Evolutionary conservation across 2,329 filamentous ascomycete species (phyloP).

Genomic region (Colletotrichum zoysiae): DNA sequence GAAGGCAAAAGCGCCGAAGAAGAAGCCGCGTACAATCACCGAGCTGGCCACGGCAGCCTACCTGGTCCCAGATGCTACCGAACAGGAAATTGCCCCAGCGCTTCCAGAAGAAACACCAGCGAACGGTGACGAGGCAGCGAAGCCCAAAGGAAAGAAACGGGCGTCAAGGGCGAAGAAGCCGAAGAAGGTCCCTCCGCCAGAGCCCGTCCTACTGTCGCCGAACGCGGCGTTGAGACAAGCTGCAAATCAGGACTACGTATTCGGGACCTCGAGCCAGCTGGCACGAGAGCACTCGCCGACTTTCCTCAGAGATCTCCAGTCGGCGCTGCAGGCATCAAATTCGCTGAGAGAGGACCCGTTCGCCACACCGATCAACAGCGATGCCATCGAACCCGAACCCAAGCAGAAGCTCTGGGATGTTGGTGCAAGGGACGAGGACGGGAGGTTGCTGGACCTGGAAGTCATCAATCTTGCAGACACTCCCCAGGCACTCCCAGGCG

Average conservation of each 20-base stretch:
- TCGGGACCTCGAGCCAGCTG: slow-evolving; percentile 88
- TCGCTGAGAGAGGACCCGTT: slow-evolving; percentile 54
- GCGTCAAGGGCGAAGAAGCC: slow-evolving; percentile 55
- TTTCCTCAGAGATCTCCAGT: slow-evolving; percentile 71
- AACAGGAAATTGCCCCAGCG: slow-evolving; percentile 48
- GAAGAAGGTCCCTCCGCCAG: slow-evolving; percentile 51
- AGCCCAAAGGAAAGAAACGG: slow-evolving; percentile 50
- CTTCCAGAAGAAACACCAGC: slow-evolving; percentile 39
- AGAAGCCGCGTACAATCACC: slow-evolving; percentile 83
- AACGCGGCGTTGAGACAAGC: slow-evolving; percentile 75
- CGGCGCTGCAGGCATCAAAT: slow-evolving; percentile 72
- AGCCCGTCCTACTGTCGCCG: slow-evolving; percentile 74
- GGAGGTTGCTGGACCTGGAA: slow-evolving; percentile 73
- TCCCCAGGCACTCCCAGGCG: slow-evolving; percentile 46
- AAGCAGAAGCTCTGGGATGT: slow-evolving; percentile 74
- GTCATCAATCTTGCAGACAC: slow-evolving; percentile 70
- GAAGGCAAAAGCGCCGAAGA: slow-evolving; percentile 70
- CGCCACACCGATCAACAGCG: slow-evolving; percentile 54
- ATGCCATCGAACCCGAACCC: slow-evolving; percentile 50
- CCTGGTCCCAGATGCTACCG: slow-evolving; percentile 53
- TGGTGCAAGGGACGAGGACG: slow-evolving; percentile 74
- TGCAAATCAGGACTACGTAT: slow-evolving; percentile 80
- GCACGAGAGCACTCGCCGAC: slow-evolving; percentile 79
- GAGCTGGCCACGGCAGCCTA: slow-evolving; percentile 82
- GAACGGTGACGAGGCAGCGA: slow-evolving; percentile 50